Evolutionary conservation across 768 basidiomycete genomes (phyloP).

Genomic region (Boletus sensibilis): DNA sequence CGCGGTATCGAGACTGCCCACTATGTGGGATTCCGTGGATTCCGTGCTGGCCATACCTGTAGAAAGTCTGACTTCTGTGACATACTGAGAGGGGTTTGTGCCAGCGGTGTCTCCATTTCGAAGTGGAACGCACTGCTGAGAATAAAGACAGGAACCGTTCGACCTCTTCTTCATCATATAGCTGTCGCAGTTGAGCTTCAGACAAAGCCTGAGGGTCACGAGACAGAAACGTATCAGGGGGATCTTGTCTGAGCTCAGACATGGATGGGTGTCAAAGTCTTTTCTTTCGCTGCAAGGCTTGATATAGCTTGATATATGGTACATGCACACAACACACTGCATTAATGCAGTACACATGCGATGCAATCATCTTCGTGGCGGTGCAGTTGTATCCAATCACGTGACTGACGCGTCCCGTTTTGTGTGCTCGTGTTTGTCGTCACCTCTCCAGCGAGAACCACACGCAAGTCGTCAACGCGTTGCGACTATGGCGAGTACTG

Average conservation of each 20-base stretch:
- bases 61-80: constrained; percentile 52
- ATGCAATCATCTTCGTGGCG: background rate
- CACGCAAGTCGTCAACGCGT: background rate
- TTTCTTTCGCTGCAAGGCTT: background rate
- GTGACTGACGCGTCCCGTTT: constrained; percentile 28
- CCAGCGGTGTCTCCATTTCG: background rate
- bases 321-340: too few relatives aligned
- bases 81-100: constrained; percentile 42
- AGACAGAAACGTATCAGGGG: background rate
- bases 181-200: constrained; percentile 53
- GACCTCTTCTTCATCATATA: constrained; percentile 66
- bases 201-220: constrained; percentile 35
- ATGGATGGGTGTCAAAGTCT: background rate
- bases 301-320: background rate
- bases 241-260: constrained; percentile 7
- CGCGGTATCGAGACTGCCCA: background rate
- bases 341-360: background rate
- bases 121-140: constrained; percentile 46
- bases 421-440: constrained; percentile 24
- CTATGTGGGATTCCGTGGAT: constrained; percentile 9
- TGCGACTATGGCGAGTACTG: constrained; percentile 10
- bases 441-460: background rate
- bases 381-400: constrained; percentile 15
- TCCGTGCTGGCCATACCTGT: constrained; percentile 27
- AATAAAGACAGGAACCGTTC: constrained; percentile 60